Evolutionary conservation across 176 grass and related monocot species (phyloP).

Genomic region (Sorghum bicolor): Sorghum_bicolor_NCBIv3 NC_012870.2:73014001-73014500

Average conservation of each 20-base stretch:
- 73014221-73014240: conserved; percentile 86
- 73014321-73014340: conserved; percentile 73
- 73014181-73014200: neutral
- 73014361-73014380: neutral
- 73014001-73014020: conserved; percentile 19
- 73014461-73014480: neutral
- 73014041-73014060: neutral
- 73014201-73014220: neutral
- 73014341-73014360: conserved; percentile 9
- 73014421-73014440: neutral
- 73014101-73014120: neutral
- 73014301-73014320: conserved; percentile 82
- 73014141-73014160: conserved; percentile 1
- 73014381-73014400: neutral
- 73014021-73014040: conserved; percentile 18
- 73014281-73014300: conserved; percentile 91
- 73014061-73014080: neutral
- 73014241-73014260: conserved; percentile 84
- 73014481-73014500: neutral
- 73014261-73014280: conserved; percentile 91
- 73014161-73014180: neutral
- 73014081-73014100: neutral
- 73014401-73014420: neutral
- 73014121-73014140: conserved; percentile 10
- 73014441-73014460: neutral